phyloP scores from a whole-genome alignment of 768 basidiomycete genomes.

The Leucocoprinus sp. region DNA sequence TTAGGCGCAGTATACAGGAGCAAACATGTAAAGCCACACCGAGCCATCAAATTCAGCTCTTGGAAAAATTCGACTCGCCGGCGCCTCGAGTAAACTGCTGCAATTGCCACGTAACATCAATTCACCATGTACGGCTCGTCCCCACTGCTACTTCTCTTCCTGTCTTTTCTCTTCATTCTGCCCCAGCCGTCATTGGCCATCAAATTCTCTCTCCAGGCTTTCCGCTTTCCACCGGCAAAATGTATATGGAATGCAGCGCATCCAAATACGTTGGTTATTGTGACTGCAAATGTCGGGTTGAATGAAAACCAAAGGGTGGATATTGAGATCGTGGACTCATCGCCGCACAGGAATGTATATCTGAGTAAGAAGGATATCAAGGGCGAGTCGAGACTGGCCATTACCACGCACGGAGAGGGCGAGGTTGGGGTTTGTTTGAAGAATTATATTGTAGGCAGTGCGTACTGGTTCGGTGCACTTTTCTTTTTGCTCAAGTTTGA shows the following conservation, averaged over 20 bases:
- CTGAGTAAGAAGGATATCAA: conserved; percentile 82
- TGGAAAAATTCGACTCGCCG: no score
- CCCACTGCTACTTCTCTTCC: conserved; percentile 12
- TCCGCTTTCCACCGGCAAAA: conserved; percentile 65
- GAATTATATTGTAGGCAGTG: conserved; percentile 71
- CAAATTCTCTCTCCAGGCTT: conserved; percentile 76
- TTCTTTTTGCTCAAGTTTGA: background rate
- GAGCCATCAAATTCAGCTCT: no score
- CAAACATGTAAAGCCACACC: no score
- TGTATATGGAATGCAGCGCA: conserved; percentile 97
- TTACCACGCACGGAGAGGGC: conserved; percentile 89
- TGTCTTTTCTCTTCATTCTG: conserved; percentile 19
- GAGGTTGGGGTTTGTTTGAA: conserved; percentile 95
- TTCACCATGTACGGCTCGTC: background rate
- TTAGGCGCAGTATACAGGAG: no score
- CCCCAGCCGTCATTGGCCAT: conserved; percentile 46
- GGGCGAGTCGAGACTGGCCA: conserved; percentile 85
- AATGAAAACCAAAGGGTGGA: conserved; percentile 78
- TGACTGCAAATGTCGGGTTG: conserved; percentile 86
- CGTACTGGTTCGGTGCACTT: conserved; percentile 21
- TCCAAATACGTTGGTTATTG: conserved; percentile 82
- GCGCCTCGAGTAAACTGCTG: no score
- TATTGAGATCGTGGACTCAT: conserved; percentile 90
- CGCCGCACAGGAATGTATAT: conserved; percentile 79
- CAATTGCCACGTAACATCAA: background rate